phyloP scores from a whole-genome alignment of 1,284 basidiomycete species.

The Ustilago tritici region DNA sequence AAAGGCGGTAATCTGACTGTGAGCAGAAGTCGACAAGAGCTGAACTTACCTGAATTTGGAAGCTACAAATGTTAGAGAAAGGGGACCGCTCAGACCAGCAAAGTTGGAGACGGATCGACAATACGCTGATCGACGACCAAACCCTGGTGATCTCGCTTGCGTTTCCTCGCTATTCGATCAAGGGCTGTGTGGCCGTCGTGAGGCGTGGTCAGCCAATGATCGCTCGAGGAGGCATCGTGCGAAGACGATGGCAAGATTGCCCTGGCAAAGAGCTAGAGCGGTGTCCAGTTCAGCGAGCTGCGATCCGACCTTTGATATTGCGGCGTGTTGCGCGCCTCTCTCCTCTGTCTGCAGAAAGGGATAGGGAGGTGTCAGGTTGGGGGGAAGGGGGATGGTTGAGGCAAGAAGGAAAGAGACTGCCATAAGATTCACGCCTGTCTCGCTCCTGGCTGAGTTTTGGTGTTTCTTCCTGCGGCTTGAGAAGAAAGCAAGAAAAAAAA shows the following conservation, averaged over 20 bases:
- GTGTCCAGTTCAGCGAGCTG: constrained; percentile 1
- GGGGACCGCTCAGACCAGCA: not conserved
- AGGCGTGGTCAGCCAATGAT: not conserved
- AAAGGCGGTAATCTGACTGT: not conserved
- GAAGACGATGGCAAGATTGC: constrained; percentile 47
- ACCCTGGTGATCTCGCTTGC: constrained; percentile 40
- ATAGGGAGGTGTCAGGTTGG: not conserved
- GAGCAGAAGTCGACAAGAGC: not conserved
- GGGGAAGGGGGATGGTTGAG: not conserved
- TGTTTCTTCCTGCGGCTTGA: constrained; percentile 17
- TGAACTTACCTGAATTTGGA: constrained; percentile 27
- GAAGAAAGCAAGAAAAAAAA: not conserved
- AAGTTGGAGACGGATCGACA: not conserved
- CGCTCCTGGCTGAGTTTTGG: constrained; percentile 8
- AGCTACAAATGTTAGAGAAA: not conserved
- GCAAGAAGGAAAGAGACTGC: not conserved
- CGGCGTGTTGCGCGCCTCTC: not conserved
- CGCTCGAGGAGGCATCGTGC: constrained; percentile 40
- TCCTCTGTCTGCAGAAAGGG: not conserved
- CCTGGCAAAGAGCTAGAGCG: constrained; percentile 41
- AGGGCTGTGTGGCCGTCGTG: too few species aligned
- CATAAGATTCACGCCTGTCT: constrained; percentile 1
- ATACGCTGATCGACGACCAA: not conserved
- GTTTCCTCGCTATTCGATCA: constrained; percentile 20
- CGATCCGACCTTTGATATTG: not conserved